These are phyloP conservation scores for Pythium rishiriense DNA, from an alignment of 352 stramenopile species.

Conservation along the genomic window DNA sequence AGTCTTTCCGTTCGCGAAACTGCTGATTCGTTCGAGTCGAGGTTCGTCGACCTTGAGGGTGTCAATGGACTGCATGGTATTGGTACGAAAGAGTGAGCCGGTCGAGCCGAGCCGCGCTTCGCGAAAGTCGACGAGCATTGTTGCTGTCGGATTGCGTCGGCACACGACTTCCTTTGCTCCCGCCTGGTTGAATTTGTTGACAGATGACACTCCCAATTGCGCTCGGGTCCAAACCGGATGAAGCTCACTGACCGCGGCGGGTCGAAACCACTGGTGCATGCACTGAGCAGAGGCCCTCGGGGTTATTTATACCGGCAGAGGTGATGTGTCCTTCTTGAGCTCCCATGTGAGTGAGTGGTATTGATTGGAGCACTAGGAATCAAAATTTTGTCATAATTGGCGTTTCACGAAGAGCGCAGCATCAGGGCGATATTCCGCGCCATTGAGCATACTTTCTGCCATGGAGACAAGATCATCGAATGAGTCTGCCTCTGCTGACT, in stretches of 20 bases:
- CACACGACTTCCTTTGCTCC: background rate
- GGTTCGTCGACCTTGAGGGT: background rate
- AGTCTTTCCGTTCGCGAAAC: background rate
- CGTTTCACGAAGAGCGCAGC: background rate
- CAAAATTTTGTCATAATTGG: background rate
- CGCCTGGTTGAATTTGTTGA: background rate
- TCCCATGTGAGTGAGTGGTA: too few relatives aligned
- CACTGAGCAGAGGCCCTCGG: background rate
- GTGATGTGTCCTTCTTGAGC: too few relatives aligned
- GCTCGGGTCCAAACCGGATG: too few relatives aligned
- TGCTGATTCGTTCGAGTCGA: background rate
- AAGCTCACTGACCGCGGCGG: too few relatives aligned
- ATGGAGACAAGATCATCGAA: slow-evolving; percentile 18
- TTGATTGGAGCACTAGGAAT: background rate
- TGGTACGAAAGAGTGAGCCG: slow-evolving; percentile 11
- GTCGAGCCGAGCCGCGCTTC: slow-evolving; percentile 6
- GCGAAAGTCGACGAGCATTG: background rate
- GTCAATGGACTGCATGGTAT: slow-evolving; percentile 9
- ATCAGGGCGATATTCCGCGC: background rate
- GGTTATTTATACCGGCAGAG: background rate
- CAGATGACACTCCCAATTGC: too few relatives aligned
- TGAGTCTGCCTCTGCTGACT: slow-evolving; percentile 7
- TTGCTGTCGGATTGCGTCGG: background rate
- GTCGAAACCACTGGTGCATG: too few relatives aligned
- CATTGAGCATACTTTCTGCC: slow-evolving; percentile 22